These are phyloP conservation scores for bread wheat (Triticum aestivum) DNA, from an alignment of 176 grass and related monocot species.

Conservation along the genomic window DNA sequence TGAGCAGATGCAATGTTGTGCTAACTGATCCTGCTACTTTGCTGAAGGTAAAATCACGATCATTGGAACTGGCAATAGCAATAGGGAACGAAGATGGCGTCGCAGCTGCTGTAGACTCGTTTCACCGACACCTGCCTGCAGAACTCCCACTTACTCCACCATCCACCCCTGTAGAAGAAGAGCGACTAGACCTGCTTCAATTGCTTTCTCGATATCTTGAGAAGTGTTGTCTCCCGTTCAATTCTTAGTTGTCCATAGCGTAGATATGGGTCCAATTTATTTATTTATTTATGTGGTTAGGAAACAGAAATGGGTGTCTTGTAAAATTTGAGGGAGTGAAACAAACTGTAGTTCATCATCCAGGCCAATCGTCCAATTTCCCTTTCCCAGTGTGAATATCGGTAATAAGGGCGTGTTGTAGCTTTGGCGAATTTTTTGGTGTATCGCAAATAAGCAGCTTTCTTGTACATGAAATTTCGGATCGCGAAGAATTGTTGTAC, in stretches of 20 bases:
- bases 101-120: conserved; percentile 73
- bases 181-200: conserved; percentile 44
- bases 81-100: conserved; percentile 94
- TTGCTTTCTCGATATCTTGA: conserved; percentile 63
- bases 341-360: conserved; percentile 2
- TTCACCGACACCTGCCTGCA: conserved; percentile 73
- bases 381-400: not conserved
- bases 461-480: not conserved
- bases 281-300: conserved; percentile 27
- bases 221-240: conserved; percentile 70
- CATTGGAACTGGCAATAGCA: conserved; percentile 69
- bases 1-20: not conserved
- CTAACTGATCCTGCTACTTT: conserved; percentile 24
- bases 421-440: not conserved
- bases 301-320: not conserved
- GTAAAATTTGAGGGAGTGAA: not conserved
- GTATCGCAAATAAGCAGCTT: not conserved
- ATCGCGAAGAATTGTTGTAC: not conserved
- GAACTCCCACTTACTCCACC: conserved; percentile 50
- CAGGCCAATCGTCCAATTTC: not conserved
- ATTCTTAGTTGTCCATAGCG: conserved; percentile 37
- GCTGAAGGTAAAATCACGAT: conserved; percentile 72
- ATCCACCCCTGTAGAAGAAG: conserved; percentile 39
- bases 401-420: not conserved
- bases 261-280: conserved; percentile 27